Evolutionary conservation across 371 early-diverging fungal species (phyloP), one percentile per base, ranked within the genome.

Genomic region (Phascolomyces articulosus): DNA sequence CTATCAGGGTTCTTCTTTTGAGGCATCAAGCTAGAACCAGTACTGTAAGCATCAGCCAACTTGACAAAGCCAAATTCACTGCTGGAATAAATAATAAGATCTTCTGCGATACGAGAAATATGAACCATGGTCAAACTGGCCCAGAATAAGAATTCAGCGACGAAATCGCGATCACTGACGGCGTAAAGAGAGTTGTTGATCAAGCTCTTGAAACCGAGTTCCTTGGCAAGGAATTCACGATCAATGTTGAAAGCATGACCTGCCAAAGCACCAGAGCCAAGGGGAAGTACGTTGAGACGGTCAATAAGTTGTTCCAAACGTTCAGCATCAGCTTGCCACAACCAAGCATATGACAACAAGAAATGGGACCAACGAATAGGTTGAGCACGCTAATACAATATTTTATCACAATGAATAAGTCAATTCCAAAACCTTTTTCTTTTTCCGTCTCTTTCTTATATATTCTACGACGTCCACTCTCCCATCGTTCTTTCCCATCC

Each of bases 1-100:
- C 94, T 92, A 75, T 98, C 98, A 4, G 98, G 96, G 83, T 98
- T 98, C 88, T 97, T 97, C 84, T 98, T 98, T 74, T 98, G 98
- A 34, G 98, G 98, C 98, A 98, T 98, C 80, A 98, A 78, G 69
- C 95, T 94, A 75, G 93, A 93, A 4, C 98, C 98, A n/a, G 97
- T 98, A 72, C 94, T 91, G 57, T 96, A 97, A 16, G 96, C 95
- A 75, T 98, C 98, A 9, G 96, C 95, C 51, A 97, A 80, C 64
- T 84, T 82, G 26, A 96, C 93, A 75, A 96, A 97, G 2, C 94
- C 95, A 80, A 97, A 98, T 80, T 98, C 97, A 34, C 88, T 87
- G 8, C 90, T 76, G 40, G 91, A 90, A 80, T 96, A 98, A 64
- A 95, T 91, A 66, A 98, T 97, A 68, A 98, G 81, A 75, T 98